Evolutionary conservation across 345 rosid genomes (phyloP).

Genomic region (Citrus hindsii): DNA sequence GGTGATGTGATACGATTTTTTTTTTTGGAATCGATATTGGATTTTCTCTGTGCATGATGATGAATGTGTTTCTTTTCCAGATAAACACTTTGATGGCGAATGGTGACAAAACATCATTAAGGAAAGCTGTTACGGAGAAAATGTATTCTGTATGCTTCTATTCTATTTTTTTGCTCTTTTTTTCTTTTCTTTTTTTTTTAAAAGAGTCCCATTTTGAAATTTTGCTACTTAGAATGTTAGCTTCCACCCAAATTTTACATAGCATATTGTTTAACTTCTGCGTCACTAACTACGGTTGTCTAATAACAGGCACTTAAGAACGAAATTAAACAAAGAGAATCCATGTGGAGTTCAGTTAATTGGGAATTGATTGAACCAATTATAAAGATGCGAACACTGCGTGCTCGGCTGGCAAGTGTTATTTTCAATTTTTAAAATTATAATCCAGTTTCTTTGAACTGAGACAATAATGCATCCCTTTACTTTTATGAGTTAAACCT

Average conservation of each 20-base stretch:
- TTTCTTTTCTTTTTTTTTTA: not conserved
- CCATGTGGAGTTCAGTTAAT: slow-evolving; percentile 59
- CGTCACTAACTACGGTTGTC: slow-evolving; percentile 4
- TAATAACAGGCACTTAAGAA: slow-evolving; percentile 65
- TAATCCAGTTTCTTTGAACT: not conserved
- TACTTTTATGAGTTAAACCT: not conserved
- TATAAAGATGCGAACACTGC: slow-evolving; percentile 73
- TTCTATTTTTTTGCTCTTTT: slow-evolving; percentile 1
- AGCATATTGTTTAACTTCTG: not conserved
- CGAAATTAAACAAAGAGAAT: slow-evolving; percentile 83
- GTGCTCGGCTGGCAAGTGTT: slow-evolving; percentile 82
- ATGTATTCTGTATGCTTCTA: slow-evolving; percentile 84
- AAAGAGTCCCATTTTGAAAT: not conserved
- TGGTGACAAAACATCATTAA: slow-evolving; percentile 68
- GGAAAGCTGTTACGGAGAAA: slow-evolving; percentile 81
- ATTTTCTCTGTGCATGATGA: slow-evolving; percentile 2
- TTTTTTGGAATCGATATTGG: not conserved
- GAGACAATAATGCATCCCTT: not conserved
- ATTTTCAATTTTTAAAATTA: slow-evolving; percentile 7
- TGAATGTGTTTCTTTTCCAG: slow-evolving; percentile 36
- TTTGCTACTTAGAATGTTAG: not conserved
- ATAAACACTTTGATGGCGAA: slow-evolving; percentile 66
- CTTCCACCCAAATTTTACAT: not conserved
- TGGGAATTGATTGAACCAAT: slow-evolving; percentile 96
- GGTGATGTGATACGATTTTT: not conserved